Base-by-base conservation (phyloP, 352 stramenopile species). In the Thalassiosira mediterranea region DNA sequence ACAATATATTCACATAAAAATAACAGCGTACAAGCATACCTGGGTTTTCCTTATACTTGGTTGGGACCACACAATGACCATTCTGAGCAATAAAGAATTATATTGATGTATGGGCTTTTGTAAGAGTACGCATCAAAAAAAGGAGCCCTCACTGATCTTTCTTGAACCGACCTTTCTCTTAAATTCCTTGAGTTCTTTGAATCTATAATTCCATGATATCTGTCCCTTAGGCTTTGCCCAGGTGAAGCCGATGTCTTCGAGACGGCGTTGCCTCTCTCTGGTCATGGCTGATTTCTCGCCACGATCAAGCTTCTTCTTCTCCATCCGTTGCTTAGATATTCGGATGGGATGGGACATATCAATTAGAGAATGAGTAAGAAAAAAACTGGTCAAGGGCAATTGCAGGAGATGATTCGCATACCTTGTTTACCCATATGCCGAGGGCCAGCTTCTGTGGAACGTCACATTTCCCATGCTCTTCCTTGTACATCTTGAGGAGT, bases 351-450 rank as follows among this genome's bases (percentile, higher is more conserved):
- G 29, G 40, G 29, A 37, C 21, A 29, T 38, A 46, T n/a, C 23
- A 34, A 17, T n/a, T 26, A 69, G 57, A 13, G 58, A 34, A 61
- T 21, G 37, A 44, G 15, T 44, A 8, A 15, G 8, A 44, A 25
- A 8, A 54, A 11, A 25, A 17, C 8, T 25, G 23, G 13, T n/a
- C 13, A 11, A 8, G 10, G 7, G 46, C 46, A 26, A 54, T 13
- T 8, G 8, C 28, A 34, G n/a, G 34, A 44, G 8, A 44, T 44
- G 37, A n/a, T 44, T 10, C 23, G 44, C 62, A 15, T 19, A 72
- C 62, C 65, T 75, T 75, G 29, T 75, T 75, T 10, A 75, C 65
- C 65, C 65, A 75, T 37, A 15, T 1, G 3, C 65, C 65, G 28
- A 75, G 65, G 1, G 34, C n/a, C 32, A 53, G 11, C 11, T 51